Evolutionary conservation across 768 basidiomycete genomes (phyloP), one percentile per base, ranked within the genome.

Genomic region (Suillus subalutaceus): DNA sequence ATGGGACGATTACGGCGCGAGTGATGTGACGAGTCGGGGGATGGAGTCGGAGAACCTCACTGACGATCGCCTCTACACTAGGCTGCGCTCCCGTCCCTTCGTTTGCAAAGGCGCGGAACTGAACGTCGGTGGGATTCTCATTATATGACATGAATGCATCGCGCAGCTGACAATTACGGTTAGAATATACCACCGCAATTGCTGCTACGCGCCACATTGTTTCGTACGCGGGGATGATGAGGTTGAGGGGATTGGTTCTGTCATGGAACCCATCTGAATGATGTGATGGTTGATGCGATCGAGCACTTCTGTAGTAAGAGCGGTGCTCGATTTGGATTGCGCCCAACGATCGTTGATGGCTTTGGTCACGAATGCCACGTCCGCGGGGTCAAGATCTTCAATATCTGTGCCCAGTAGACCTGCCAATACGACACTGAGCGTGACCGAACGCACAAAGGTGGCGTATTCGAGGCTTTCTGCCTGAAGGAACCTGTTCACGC

Each of bases 131-230:
- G 0, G 83, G 82, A 16, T 69, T 62, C 40, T 65, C 69, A 30
- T 77, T 68, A 32, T 84, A 75, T 0, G 70, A 67, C 2, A 63
- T 58, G 30, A 86, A 79, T 0, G 71, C 72, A 0, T 68, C 18
- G 20, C 58, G 65, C 8, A 66, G 60, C 7, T 72, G 68, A 0
- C 57, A 55, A 7, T 64, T 53, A n/a, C 76, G 66, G 20, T 73
- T 52, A 13, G 74, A 69, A 61, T 71, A 52, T 8, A 76, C 74
- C 55, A 78, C 72, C 0, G 82, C 82, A 4, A 84, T 68, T 0
- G 85, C 85, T 57, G 86, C 81, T 20, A 88, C 82, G 13, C 86
- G 80, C 86, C 86, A 87, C 48, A 86, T 73, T 0, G 85, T 86
- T 69, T 88, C 86, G 80, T 83, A 88, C 0, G 84, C 72, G 0